phyloP scores from a whole-genome alignment of 805 yeast species.

The Starmera quercuum region DNA sequence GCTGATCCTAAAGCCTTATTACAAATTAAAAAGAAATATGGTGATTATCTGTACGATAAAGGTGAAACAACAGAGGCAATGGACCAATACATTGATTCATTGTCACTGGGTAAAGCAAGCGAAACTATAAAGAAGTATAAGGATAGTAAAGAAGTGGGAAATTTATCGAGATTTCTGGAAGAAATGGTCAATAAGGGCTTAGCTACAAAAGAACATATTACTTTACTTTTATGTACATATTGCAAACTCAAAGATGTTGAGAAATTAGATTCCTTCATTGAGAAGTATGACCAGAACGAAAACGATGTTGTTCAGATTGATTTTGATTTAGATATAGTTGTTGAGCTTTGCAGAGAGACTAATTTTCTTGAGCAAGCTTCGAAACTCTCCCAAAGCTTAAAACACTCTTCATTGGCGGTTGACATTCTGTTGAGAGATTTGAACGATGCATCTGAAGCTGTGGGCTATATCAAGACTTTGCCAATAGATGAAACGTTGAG shows the following conservation, averaged over 20 bases:
- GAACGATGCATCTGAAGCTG: constrained; percentile 48
- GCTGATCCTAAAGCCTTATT: constrained; percentile 24
- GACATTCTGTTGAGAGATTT: constrained; percentile 66
- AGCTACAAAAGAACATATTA: constrained; percentile 76
- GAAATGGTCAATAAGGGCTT: constrained; percentile 44
- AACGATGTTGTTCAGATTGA: constrained; percentile 27
- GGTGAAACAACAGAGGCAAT: constrained; percentile 66
- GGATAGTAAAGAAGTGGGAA: constrained; percentile 64
- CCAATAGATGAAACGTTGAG: constrained; percentile 72
- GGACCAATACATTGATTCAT: constrained; percentile 57
- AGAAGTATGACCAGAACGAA: constrained; percentile 29
- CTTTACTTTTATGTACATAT: constrained; percentile 68
- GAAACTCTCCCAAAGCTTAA: constrained; percentile 57
- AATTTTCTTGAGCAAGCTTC: constrained; percentile 63
- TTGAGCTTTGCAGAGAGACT: constrained; percentile 66
- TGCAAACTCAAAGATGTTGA: constrained; percentile 63
- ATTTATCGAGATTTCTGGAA: constrained; percentile 57
- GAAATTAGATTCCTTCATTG: constrained; percentile 51
- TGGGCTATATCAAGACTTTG: constrained; percentile 60
- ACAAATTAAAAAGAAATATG: constrained; percentile 50
- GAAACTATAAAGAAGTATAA: constrained; percentile 73
- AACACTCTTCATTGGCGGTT: constrained; percentile 68
- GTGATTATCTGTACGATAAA: constrained; percentile 61
- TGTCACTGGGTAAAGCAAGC: constrained; percentile 54
- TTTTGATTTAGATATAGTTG: constrained; percentile 62